A percentile compares a stretch with the other conserved stretches of the same genome.
phyloP scores from a whole-genome alignment of 768 basidiomycete species.

The Lyophyllum shimeji region DNA sequence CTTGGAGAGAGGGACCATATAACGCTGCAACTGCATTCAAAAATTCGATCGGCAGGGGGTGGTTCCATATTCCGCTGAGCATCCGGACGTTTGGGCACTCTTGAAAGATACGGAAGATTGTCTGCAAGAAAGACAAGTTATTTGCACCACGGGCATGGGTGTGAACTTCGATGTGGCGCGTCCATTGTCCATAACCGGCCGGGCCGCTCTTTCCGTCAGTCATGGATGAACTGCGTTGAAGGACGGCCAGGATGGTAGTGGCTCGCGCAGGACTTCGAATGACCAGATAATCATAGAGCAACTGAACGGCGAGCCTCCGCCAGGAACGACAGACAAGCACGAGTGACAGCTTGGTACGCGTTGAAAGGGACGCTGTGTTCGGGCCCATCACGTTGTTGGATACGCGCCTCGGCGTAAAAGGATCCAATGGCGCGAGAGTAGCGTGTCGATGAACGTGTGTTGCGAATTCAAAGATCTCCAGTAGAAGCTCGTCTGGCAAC shows the following conservation, averaged over 20 bases:
- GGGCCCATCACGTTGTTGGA: slow-evolving; percentile 44
- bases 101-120: slow-evolving; percentile 42
- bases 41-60: slow-evolving; percentile 42
- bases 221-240: slow-evolving; percentile 22
- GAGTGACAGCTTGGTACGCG: slow-evolving; percentile 49
- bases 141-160: slow-evolving; percentile 42
- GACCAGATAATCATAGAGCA: slow-evolving; percentile 46
- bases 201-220: not conserved
- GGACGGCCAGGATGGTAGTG: slow-evolving; percentile 32
- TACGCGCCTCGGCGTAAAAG: slow-evolving; percentile 40
- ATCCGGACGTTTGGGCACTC: slow-evolving; percentile 44
- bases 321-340: slow-evolving; percentile 49
- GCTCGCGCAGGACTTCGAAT: slow-evolving; percentile 47
- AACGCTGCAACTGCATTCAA: slow-evolving; percentile 37
- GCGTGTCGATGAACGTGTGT: slow-evolving; percentile 45
- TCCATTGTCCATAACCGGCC: slow-evolving; percentile 43
- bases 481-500: slow-evolving; percentile 52
- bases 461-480: slow-evolving; percentile 57
- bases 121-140: slow-evolving; percentile 37
- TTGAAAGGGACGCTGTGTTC: slow-evolving; percentile 46
- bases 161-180: slow-evolving; percentile 46
- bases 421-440: slow-evolving; percentile 44
- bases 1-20: slow-evolving; percentile 40
- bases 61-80: slow-evolving; percentile 48
- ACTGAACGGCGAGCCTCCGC: slow-evolving; percentile 39